Evolutionary conservation across 768 basidiomycete genomes (phyloP).

Genomic region (Serendipita vermifera): DNA sequence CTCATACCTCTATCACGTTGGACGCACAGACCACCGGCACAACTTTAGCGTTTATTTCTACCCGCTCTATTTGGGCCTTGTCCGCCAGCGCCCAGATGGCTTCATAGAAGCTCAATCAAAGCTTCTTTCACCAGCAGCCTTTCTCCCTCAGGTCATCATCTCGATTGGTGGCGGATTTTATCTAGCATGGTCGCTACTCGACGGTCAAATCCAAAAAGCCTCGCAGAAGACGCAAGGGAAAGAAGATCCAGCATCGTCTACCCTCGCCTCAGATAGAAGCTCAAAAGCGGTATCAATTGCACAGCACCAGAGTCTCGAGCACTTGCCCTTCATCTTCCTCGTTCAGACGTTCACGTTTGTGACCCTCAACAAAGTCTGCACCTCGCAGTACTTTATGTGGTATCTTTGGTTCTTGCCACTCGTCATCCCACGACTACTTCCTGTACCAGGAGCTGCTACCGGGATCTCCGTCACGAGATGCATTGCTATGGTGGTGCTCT

Average conservation of each 20-base stretch:
- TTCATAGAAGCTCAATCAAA: conserved; percentile 18
- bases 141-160: conserved; percentile 69
- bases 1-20: conserved; percentile 85
- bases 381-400: conserved; percentile 98
- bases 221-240: not conserved
- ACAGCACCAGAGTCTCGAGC: conserved; percentile 33
- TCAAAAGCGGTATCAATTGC: no score
- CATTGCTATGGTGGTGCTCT: conserved; percentile 36
- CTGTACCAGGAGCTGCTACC: not conserved
- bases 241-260: no score
- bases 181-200: conserved; percentile 33
- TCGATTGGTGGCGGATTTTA: conserved; percentile 60
- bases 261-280: no score
- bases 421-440: conserved; percentile 50
- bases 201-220: not conserved
- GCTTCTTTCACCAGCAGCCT: conserved; percentile 54
- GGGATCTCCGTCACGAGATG: conserved; percentile 32
- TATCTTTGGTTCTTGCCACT: conserved; percentile 81
- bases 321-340: conserved; percentile 78
- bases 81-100: conserved; percentile 27
- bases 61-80: conserved; percentile 74
- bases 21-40: conserved; percentile 88
- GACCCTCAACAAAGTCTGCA: conserved; percentile 97
- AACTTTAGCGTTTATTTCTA: conserved; percentile 99
- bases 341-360: conserved; percentile 85